Conservation (phyloP, 2,329 filamentous ascomycete genomes). For the Davidsoniella eucalypti region DNA sequence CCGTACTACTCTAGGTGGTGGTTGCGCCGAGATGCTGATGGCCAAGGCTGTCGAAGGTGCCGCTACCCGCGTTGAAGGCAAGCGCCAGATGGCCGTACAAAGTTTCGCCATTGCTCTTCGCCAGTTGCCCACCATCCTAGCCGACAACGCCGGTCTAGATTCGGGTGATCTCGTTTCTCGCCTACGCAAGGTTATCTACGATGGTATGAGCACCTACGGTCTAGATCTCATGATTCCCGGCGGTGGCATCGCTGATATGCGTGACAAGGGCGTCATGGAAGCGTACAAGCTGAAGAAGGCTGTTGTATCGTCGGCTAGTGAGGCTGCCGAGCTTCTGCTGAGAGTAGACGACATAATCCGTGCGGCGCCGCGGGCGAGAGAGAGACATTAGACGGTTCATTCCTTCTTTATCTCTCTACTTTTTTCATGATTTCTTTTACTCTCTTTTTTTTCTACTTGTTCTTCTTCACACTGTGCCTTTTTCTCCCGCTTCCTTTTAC, state of each 20-base stretch:
- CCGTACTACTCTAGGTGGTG: constrained; percentile 82
- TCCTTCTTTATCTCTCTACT: neutral
- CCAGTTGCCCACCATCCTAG: constrained; percentile 89
- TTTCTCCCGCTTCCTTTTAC: neutral
- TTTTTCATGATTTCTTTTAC: constrained; percentile 5
- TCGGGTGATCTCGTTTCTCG: constrained; percentile 86
- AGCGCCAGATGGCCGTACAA: constrained; percentile 87
- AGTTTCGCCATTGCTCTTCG: constrained; percentile 77
- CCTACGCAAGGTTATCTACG: constrained; percentile 85
- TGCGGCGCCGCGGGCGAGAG: constrained; percentile 68
- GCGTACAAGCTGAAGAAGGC: constrained; percentile 97
- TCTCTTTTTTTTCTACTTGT: neutral
- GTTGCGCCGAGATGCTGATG: constrained; percentile 98
- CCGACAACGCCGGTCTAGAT: constrained; percentile 93
- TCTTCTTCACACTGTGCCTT: neutral
- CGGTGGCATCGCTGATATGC: constrained; percentile 89
- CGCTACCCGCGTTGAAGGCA: constrained; percentile 85
- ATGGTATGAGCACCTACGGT: constrained; percentile 82
- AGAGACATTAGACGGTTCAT: constrained; percentile 42
- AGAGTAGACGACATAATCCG: constrained; percentile 97
- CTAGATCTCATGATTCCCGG: constrained; percentile 79
- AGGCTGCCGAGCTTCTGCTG: constrained; percentile 88
- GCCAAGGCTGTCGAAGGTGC: constrained; percentile 91
- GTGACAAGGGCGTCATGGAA: constrained; percentile 86
- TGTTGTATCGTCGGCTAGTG: constrained; percentile 90